phyloP scores from a whole-genome alignment of 768 basidiomycete genomes.

The Pulveroboletus sp. region DNA sequence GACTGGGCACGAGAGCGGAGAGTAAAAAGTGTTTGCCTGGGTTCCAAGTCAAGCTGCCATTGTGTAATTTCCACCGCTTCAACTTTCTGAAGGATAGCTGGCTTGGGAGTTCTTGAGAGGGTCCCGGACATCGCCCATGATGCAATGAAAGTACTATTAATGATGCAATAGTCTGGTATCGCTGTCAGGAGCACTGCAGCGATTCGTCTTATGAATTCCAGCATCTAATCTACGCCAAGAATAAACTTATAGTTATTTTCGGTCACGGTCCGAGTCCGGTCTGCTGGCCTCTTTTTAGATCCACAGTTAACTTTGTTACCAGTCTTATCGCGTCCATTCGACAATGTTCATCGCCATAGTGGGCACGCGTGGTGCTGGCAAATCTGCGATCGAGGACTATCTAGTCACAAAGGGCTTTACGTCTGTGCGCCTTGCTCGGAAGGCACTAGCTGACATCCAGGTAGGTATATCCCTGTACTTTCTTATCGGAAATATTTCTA shows the following conservation, averaged over 20 bases:
- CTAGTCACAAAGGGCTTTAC: conserved; percentile 57
- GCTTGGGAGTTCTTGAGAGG: neutral
- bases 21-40: neutral
- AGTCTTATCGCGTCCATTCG: neutral
- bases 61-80: neutral
- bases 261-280: neutral
- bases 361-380: conserved; percentile 61
- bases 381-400: conserved; percentile 56
- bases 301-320: neutral
- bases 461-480: conserved; percentile 8
- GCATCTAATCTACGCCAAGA: too few species aligned
- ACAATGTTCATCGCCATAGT: conserved; percentile 67
- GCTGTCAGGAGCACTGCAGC: neutral
- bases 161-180: neutral
- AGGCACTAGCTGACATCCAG: conserved; percentile 11
- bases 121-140: too few species aligned
- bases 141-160: too few species aligned
- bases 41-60: neutral
- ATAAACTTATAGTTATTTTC: neutral
- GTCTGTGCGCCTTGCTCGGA: conserved; percentile 38
- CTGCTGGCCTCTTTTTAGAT: neutral
- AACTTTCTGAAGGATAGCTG: neutral
- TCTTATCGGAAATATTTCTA: neutral
- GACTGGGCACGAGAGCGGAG: conserved; percentile 3
- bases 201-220: neutral